Evolutionary conservation across 2,329 filamentous ascomycete species (phyloP).

Genomic region (Cladosporium sp.): DNA sequence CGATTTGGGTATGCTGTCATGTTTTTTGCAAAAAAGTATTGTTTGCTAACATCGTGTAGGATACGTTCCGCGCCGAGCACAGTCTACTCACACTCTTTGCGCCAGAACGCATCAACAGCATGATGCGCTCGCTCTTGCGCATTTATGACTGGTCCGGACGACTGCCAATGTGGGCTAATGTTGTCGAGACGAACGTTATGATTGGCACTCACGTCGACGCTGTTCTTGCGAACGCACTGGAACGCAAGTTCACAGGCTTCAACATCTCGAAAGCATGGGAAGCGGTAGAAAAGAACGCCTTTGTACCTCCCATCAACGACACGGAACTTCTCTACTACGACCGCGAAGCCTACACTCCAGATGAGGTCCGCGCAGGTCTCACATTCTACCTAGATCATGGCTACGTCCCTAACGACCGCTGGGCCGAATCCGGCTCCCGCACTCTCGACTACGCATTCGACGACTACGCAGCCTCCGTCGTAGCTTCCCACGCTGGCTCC

Average conservation of each 20-base stretch:
- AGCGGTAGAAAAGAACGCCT: constrained; percentile 44
- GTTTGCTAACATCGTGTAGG: constrained; percentile 16
- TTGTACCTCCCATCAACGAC: constrained; percentile 42
- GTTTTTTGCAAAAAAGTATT: too few relatives aligned
- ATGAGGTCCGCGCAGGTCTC: constrained; percentile 45
- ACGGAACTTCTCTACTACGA: constrained; percentile 45
- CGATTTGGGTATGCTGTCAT: constrained; percentile 37
- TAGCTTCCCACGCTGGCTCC: constrained; percentile 37
- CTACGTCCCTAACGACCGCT: constrained; percentile 47
- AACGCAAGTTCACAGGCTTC: constrained; percentile 41
- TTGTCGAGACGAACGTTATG: constrained; percentile 51
- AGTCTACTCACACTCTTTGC: constrained; percentile 44
- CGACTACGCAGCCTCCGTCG: constrained; percentile 43
- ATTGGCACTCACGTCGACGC: constrained; percentile 48
- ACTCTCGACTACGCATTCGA: constrained; percentile 48
- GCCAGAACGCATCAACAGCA: constrained; percentile 43
- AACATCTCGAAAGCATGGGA: constrained; percentile 42
- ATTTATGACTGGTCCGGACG: constrained; percentile 47
- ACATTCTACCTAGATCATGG: constrained; percentile 43
- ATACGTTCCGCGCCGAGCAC: constrained; percentile 47
- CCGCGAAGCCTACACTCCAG: constrained; percentile 42
- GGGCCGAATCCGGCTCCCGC: constrained; percentile 45
- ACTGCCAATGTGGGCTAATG: constrained; percentile 48
- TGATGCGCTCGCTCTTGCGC: constrained; percentile 44
- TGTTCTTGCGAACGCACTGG: constrained; percentile 45